Base-by-base conservation (phyloP, 1,284 basidiomycete species). In the Ceratobasidium sp. region DNA sequence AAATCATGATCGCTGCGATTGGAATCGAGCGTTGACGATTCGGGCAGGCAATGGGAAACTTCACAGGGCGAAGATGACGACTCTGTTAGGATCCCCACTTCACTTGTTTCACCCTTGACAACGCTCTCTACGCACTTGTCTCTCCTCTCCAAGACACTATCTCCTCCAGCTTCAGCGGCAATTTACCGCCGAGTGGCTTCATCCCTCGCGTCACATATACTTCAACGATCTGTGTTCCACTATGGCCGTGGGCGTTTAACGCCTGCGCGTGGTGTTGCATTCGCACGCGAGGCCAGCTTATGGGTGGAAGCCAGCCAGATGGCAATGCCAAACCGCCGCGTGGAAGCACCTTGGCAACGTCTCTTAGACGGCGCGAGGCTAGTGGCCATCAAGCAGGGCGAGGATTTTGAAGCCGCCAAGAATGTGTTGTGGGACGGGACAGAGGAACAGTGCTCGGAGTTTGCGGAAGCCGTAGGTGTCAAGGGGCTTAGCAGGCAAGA, bases 181-280 rank as follows among this genome's bases (percentile, higher is more conserved):
- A 77, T 95, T 9, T 96, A 95, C 78, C 85, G 92, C 48, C 86
- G 86, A 49, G 86, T 90, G 70, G 86, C 88, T 4, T 81, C 86
- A 6, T 86, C 87, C 59, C 79, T 95, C 9, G 83, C 88, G 0
- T 86, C 88, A 69, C 89, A 94, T 77, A 89, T 96, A 66, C 79
- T 91, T 4, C 92, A 94, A 76, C 88, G 92, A n/a, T 87, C 89
- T 73, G 87, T 96, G 44, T 80, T 91, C 36, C 93, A 90, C 77
- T 87, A 92, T 53, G 90, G 92, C 0, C 86, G 87, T 73, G 82
- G 82, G 7, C 83, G 83, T 72, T 85, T 93, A 70, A 83, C 83
- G 66, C 79, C 82, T 23, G 78, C 78, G 42, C 88, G 87, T 72
- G 89, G 85, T 59, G 85, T 82, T 76, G 79, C 81, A 12, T 84